These are phyloP conservation scores for Paramecium octaurelia DNA, from an alignment of 73 alveolate genomes.

Conservation along the genomic window DNA sequence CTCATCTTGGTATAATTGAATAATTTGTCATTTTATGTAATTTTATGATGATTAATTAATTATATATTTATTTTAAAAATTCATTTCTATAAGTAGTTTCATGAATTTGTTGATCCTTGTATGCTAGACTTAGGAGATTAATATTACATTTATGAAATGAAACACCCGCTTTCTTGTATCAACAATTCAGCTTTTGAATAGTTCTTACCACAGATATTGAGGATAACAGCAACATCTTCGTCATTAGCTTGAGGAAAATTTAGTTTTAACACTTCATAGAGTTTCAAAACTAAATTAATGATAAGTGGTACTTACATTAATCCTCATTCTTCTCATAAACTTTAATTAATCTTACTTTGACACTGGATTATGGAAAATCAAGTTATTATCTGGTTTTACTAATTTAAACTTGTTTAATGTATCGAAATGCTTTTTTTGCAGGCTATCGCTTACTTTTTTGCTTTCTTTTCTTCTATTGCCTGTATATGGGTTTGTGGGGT, in stretches of 20 bases:
- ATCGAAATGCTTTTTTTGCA: background rate
- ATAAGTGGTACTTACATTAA: background rate
- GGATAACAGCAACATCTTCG: constrained; percentile 40
- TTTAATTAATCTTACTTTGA: background rate
- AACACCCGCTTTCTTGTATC: background rate
- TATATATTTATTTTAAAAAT: background rate
- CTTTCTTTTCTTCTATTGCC: background rate
- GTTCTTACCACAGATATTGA: background rate
- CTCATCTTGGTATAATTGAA: background rate
- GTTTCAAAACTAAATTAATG: background rate
- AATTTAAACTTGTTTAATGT: background rate
- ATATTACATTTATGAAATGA: background rate
- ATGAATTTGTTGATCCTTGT: background rate
- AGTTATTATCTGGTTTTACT: background rate
- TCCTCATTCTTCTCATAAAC: background rate
- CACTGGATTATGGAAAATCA: background rate
- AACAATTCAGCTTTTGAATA: background rate
- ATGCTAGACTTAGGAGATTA: background rate
- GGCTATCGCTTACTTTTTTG: background rate
- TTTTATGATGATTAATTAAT: background rate
- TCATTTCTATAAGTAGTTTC: background rate
- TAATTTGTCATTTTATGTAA: background rate
- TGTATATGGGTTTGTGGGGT: background rate
- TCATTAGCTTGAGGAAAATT: constrained; percentile 2
- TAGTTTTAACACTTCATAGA: background rate